Base-by-base conservation (phyloP, 768 basidiomycete species). In the Tubosaeta brunneosetosa region DNA sequence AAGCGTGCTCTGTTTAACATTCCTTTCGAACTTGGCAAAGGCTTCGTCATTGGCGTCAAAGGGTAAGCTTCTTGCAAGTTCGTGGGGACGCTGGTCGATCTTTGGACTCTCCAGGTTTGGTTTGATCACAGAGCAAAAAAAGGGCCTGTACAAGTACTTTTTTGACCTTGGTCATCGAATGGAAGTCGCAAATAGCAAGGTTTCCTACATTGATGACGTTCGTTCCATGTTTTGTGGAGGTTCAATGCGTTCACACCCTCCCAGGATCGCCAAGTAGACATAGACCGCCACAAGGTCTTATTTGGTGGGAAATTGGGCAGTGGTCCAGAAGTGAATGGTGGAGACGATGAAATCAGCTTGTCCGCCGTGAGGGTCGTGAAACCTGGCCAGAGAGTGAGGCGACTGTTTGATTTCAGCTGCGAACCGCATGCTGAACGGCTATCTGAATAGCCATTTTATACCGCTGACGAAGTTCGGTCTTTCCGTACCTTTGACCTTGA, bases 101-200 rank as follows among this genome's bases (percentile, higher is more conserved):
- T 14, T 47, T 61, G 52, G 55, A 54, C 54, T 44, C 40, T 22
- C 16, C 58, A 97, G 93, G 44, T 99, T 95, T 67, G 86, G 90
- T 9, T 70, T 95, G 41, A 79, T 98, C 14, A 90, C 90, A 1
- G 86, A 94, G 62, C 92, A 94, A 70, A 88, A 80, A 67, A 94
- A 87, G 68, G 88, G 90, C 0, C 49, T 76, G 5, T 88, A 92
- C 67, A 87, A 82, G 63, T 90, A 92, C 62, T 94, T 97, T 55
- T 80, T 83, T 33, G 91, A 90, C 62, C 77, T 82, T 52, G 91
- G 83, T 44, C 85, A 85, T 63, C 75, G 76, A 55, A 86, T 84
- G 85, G 88, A 87, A 59, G 85, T 89, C 47, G 91, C 86, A 1
- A 73, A 76, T 40, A 76, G 77, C 47, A 81, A 81, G 63, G 89